phyloP scores from a whole-genome alignment of 2,329 filamentous ascomycete genomes.

The Leptographium flavum region DNA sequence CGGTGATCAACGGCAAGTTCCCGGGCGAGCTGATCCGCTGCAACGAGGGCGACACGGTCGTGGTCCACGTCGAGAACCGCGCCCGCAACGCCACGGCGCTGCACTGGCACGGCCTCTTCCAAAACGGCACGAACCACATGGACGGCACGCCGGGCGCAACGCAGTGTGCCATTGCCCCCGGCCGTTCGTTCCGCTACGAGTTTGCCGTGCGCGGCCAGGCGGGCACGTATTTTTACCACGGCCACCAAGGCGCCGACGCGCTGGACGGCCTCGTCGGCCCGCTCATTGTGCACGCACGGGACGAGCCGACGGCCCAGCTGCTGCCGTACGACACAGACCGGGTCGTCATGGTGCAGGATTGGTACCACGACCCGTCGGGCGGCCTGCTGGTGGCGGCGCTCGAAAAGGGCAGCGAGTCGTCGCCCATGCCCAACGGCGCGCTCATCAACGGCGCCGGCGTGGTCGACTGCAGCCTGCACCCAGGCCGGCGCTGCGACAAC shows the following conservation, averaged over 20 bases:
- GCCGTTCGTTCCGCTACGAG: slow-evolving; percentile 40
- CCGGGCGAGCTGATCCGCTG: slow-evolving; percentile 60
- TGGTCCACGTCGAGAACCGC: slow-evolving; percentile 51
- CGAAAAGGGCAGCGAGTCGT: slow-evolving; percentile 40
- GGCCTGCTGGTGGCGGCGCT: slow-evolving; percentile 36
- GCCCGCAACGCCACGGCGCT: slow-evolving; percentile 48
- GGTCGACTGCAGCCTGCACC: slow-evolving; percentile 23
- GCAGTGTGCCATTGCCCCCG: slow-evolving; percentile 46
- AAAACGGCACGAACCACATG: slow-evolving; percentile 60
- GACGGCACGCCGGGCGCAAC: slow-evolving; percentile 48
- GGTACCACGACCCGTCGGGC: slow-evolving; percentile 47
- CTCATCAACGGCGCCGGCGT: slow-evolving; percentile 52
- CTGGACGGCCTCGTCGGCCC: slow-evolving; percentile 50
- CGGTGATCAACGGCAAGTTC: slow-evolving; percentile 59
- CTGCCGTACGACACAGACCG: slow-evolving; percentile 48
- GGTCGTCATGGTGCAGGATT: slow-evolving; percentile 51
- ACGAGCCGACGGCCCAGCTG: slow-evolving; percentile 30
- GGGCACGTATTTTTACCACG: slow-evolving; percentile 54
- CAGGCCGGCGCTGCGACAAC: slow-evolving; percentile 28
- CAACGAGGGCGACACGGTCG: slow-evolving; percentile 57
- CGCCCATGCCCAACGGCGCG: slow-evolving; percentile 50
- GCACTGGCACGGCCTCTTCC: slow-evolving; percentile 61
- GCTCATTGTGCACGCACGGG: slow-evolving; percentile 46
- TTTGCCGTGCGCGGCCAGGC: slow-evolving; percentile 15
- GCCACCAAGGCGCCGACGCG: slow-evolving; percentile 52